These are phyloP conservation scores for Cucurbita pepo DNA, from an alignment of 306 rosid species.

Conservation along the genomic window DNA sequence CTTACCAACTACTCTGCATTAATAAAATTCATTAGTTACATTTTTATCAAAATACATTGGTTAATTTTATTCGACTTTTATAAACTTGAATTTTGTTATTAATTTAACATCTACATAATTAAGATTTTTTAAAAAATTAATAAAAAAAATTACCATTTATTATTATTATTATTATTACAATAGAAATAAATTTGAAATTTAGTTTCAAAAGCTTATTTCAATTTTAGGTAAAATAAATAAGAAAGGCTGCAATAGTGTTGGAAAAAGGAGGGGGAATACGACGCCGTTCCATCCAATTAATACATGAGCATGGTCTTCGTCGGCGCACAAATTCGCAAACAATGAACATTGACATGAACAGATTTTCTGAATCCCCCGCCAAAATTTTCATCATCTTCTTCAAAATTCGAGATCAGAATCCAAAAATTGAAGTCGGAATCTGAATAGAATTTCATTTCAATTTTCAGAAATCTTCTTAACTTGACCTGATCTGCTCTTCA, in stretches of 20 bases:
- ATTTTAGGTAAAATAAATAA: not conserved
- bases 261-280: not conserved
- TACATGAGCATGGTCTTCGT: not conserved
- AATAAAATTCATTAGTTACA: not conserved
- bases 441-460: not conserved
- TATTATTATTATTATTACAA: not conserved
- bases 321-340: not conserved
- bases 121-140: no score
- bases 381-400: not conserved
- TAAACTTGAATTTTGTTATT: not conserved
- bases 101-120: not conserved
- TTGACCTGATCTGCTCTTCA: constrained; percentile 40
- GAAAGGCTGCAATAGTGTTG: not conserved
- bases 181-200: not conserved
- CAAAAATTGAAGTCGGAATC: not conserved
- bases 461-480: constrained; percentile 3
- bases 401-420: not conserved
- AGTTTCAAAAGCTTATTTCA: not conserved
- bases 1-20: not conserved
- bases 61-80: no score
- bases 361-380: not conserved
- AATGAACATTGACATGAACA: not conserved
- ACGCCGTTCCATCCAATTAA: not conserved
- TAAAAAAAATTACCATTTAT: no score
- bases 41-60: not conserved